Conservation (phyloP, 106 monocot genomes). For the Chionographis japonica region DNA sequence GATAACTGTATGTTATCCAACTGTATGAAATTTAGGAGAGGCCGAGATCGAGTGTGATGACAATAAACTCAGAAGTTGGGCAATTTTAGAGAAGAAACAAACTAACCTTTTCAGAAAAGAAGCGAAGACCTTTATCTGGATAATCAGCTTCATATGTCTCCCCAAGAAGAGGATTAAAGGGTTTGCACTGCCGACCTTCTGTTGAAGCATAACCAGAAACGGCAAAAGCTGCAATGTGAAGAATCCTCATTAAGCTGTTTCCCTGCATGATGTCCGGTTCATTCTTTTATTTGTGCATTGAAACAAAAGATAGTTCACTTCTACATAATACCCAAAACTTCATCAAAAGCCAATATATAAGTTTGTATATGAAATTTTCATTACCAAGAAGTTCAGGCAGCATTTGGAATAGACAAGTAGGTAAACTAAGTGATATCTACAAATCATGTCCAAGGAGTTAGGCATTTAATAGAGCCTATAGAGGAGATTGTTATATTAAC, state of each 20-base stretch:
- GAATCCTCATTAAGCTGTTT: constrained; percentile 91
- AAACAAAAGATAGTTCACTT: not conserved
- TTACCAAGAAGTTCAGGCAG: no score
- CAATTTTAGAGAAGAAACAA: constrained; percentile 3
- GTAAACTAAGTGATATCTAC: no score
- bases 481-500: no score
- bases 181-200: constrained; percentile 96
- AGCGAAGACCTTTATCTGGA: constrained; percentile 97
- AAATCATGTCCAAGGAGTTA: no score
- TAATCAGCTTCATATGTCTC: constrained; percentile 98
- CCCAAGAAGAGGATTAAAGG: constrained; percentile 95
- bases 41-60: not conserved
- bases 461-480: no score
- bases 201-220: constrained; percentile 98
- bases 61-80: not conserved
- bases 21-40: not conserved
- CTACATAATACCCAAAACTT: not conserved
- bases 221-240: constrained; percentile 87
- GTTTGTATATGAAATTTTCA: no score
- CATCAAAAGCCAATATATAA: no score
- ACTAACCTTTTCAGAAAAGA: constrained; percentile 90
- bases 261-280: constrained; percentile 46
- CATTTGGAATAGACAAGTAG: no score
- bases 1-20: not conserved
- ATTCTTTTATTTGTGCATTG: not conserved